These are phyloP conservation scores for Zoysia pacifica DNA, from an alignment of 176 grass and related monocot species.

Conservation along the genomic window DNA sequence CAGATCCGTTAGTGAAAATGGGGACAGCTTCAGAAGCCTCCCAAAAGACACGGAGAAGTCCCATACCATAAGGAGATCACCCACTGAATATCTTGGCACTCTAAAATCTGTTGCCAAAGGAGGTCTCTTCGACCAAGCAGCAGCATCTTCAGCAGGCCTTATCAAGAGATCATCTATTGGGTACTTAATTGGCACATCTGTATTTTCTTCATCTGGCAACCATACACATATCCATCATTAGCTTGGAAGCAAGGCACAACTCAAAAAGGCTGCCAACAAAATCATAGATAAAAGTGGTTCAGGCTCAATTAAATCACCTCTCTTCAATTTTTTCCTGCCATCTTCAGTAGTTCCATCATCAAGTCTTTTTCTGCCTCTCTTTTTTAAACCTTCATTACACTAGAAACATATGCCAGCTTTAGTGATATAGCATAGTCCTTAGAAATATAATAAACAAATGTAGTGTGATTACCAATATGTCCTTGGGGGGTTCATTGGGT, in stretches of 20 bases:
- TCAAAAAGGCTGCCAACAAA: neutral
- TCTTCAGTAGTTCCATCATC: constrained; percentile 50
- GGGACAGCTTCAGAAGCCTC: constrained; percentile 61
- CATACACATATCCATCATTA: constrained; percentile 21
- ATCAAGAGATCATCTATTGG: constrained; percentile 84
- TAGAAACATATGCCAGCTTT: constrained; percentile 29
- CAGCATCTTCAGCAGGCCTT: constrained; percentile 52
- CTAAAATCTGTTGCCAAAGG: constrained; percentile 66
- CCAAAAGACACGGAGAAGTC: constrained; percentile 76
- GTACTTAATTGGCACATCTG: constrained; percentile 48
- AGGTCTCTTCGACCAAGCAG: constrained; percentile 57
- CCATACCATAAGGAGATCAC: constrained; percentile 84
- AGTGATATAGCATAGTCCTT: constrained; percentile 19
- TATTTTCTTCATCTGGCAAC: constrained; percentile 28
- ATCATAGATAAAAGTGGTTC: neutral
- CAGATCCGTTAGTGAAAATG: constrained; percentile 72
- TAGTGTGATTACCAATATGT: constrained; percentile 44
- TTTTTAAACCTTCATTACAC: constrained; percentile 40
- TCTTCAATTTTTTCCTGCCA: constrained; percentile 38
- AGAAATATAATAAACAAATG: constrained; percentile 16
- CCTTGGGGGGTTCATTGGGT: constrained; percentile 46
- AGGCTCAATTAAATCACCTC: constrained; percentile 36
- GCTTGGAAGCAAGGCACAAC: neutral
- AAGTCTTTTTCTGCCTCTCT: constrained; percentile 45
- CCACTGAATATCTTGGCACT: constrained; percentile 71